Evolutionary conservation across 2,329 filamentous ascomycete genomes (phyloP), one percentile per base, ranked within the genome.

Genomic region (Nakataea oryzae): DNA sequence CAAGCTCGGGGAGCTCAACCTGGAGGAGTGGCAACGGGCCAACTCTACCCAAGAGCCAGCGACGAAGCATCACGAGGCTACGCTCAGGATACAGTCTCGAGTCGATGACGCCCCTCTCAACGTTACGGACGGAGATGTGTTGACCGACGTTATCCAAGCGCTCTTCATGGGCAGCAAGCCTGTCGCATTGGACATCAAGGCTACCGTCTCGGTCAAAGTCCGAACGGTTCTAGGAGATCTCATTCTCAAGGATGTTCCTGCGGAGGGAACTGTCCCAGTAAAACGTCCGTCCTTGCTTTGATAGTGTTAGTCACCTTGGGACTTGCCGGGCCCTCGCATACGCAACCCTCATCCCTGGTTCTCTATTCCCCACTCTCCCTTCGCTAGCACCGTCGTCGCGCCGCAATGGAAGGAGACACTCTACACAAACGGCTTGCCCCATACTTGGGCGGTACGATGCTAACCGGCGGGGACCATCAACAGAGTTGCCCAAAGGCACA

Each of bases 211-310:
- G 73, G 89, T 93, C 66, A 85, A 90, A 69, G 84, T 97, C 60
- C 80, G 86, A 63, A 97, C 93, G 32, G 87, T 89, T 29, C 80
- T 99, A 65, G 95, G 95, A 59, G 80, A 87, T 67, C 84, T 97
- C 70, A 82, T 88, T 61, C 79, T 97, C 69, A 91, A 90, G 74
- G 86, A 88, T 67, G 88, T 99, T 69, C 93, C 93, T 58, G 91
- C 86, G 73, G 82, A 92, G 78, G 93, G 95, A 68, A 84, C 87
- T 70, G 87, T 99, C 71, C 90, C 90, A 75, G 85, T 97, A 79
- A 96, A 96, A 84, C 90, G 92, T 96, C 88, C 86, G 93, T 91
- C 80, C 75, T 81, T 80, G 76, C 78, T 82, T 78, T 75, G 69
- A 73, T 76, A 74, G 70, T 71, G 72, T 73, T 71, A 74, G 73